Evolutionary conservation across 225 moss, liverwort and hornwort species (phyloP).

Genomic region (Pseudoscleropodium purum): DNA sequence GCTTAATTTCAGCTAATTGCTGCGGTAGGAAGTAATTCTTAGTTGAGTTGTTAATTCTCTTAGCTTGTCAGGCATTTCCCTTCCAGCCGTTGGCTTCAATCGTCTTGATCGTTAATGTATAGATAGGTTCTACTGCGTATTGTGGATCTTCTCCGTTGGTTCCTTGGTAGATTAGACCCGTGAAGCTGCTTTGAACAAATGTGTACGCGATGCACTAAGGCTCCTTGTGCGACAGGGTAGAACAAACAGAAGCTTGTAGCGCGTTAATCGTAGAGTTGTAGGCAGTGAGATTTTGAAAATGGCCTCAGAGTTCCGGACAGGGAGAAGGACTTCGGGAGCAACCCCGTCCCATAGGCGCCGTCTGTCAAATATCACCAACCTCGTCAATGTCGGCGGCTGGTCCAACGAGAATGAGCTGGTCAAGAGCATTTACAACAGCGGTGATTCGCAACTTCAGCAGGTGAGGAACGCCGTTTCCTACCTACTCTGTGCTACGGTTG

Average conservation of each 20-base stretch:
- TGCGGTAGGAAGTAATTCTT: background rate
- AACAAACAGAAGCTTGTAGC: background rate
- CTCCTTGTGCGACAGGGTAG: background rate
- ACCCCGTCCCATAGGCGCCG: slow-evolving; percentile 30
- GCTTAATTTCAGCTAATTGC: background rate
- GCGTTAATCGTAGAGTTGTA: background rate
- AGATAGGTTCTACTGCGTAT: background rate
- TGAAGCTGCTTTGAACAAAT: background rate
- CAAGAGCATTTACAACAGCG: slow-evolving; percentile 26
- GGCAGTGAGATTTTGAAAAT: slow-evolving; percentile 7
- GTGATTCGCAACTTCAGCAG: slow-evolving; percentile 44
- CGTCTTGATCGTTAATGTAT: background rate
- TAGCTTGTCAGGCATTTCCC: background rate
- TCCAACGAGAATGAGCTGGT: slow-evolving; percentile 43
- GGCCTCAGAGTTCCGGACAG: slow-evolving; percentile 28
- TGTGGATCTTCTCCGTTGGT: background rate
- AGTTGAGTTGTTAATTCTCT: background rate
- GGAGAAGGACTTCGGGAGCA: slow-evolving; percentile 28
- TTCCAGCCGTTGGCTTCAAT: background rate
- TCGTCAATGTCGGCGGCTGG: slow-evolving; percentile 33
- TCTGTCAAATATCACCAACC: slow-evolving; percentile 48
- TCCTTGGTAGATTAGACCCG: background rate
- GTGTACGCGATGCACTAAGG: background rate
- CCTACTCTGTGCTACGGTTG: background rate
- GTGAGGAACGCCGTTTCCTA: background rate